phyloP scores from a whole-genome alignment of 305 asterid genomes.

The Plantago coronopus region DNA sequence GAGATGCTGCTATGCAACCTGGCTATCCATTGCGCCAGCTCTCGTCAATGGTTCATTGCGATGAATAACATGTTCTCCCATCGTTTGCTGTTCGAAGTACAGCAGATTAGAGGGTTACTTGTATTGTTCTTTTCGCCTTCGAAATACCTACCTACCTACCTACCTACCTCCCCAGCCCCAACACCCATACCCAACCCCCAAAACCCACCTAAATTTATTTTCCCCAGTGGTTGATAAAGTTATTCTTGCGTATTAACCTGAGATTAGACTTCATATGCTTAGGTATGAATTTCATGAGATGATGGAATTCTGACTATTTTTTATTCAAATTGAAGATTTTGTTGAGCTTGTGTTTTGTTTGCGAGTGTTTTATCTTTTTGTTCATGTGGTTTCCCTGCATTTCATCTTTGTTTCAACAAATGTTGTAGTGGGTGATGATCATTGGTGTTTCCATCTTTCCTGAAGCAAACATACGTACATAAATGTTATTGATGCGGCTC shows the following conservation, averaged over 20 bases:
- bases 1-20: conserved; percentile 24
- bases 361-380: too few relatives aligned
- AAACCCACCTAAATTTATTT: conserved; percentile 13
- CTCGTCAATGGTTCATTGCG: neutral
- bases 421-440: too few relatives aligned
- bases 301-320: conserved; percentile 13
- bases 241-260: conserved; percentile 4
- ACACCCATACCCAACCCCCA: neutral
- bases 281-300: conserved; percentile 5
- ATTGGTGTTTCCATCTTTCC: too few relatives aligned
- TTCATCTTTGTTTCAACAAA: too few relatives aligned
- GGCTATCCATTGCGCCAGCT: neutral
- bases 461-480: too few relatives aligned
- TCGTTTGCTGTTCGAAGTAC: neutral
- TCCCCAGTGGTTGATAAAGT: neutral
- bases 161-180: neutral
- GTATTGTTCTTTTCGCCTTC: neutral
- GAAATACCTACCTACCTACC: neutral
- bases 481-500: too few relatives aligned
- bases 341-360: too few relatives aligned
- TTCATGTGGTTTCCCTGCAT: too few relatives aligned
- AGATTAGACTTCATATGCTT: conserved; percentile 9
- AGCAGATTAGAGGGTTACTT: conserved; percentile 10
- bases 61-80: conserved; percentile 1
- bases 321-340: neutral